Conservation (phyloP, 129 eudicot species). For the Scalesia atractyloides region DNA sequence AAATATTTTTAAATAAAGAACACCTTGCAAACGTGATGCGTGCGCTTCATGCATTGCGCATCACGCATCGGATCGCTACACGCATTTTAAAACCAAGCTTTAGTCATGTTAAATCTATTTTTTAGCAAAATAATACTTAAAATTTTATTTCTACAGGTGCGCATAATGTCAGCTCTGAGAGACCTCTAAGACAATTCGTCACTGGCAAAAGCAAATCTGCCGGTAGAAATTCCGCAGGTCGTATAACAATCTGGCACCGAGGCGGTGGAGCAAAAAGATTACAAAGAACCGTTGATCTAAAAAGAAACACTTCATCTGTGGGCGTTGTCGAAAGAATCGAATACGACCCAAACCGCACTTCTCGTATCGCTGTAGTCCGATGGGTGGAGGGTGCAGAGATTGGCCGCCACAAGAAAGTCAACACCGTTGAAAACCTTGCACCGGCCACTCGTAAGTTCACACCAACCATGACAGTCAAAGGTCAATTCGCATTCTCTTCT, state of each 20-base stretch:
- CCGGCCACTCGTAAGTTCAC: constrained; percentile 17
- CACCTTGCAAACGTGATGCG: too few species aligned
- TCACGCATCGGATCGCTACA: too few species aligned
- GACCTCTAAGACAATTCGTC: constrained; percentile 44
- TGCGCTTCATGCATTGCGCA: too few species aligned
- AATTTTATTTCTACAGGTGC: constrained; percentile 27
- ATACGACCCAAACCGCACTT: constrained; percentile 70
- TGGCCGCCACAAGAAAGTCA: constrained; percentile 33
- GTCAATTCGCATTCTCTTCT: constrained; percentile 47
- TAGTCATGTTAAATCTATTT: not conserved
- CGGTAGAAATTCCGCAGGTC: constrained; percentile 61
- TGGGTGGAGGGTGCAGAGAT: constrained; percentile 51
- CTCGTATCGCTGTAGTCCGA: constrained; percentile 60
- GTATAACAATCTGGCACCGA: constrained; percentile 59
- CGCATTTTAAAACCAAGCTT: too few species aligned
- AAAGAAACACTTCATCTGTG: constrained; percentile 53
- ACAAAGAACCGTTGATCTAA: constrained; percentile 54
- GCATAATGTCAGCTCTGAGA: constrained; percentile 23
- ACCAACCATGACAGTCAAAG: constrained; percentile 25
- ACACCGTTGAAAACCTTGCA: constrained; percentile 12
- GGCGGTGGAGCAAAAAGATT: constrained; percentile 69
- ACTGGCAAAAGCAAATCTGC: constrained; percentile 47
- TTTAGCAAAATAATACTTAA: not conserved
- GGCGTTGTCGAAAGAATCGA: constrained; percentile 66
- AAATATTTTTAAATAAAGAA: too few species aligned